Base-by-base conservation (phyloP, 148 eudicot species). In the Camellia lanceoleosa region DNA sequence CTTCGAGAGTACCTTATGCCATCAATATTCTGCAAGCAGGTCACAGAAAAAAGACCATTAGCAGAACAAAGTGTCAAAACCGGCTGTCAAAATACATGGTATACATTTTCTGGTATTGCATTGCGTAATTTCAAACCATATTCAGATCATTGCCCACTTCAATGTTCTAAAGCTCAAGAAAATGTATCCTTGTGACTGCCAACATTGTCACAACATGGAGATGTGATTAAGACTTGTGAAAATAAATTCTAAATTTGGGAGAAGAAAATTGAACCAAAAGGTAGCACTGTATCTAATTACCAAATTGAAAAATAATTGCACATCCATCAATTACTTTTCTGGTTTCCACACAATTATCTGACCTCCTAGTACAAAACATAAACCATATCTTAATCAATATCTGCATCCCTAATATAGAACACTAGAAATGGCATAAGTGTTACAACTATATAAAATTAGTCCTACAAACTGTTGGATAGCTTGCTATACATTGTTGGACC, bases 1-100 rank as follows among this genome's bases (percentile, higher is more conserved):
- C 90, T 91, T 75, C 89, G 84, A 72, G 76, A 82, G 76, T 85
- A 91, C 84, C 94, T 93, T 76, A 93, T 88, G 82, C 89, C 97
- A 86, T 82, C 76, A 71, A 96, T 93, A 88, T 96, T 96, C 99
- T 96, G 92, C 88, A 86, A 82, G 64, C 62, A 81, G 15, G 38
- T 18, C 75, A 52, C 8, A 8, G 52, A n/a, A 42, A 10, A 10
- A 30, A 74, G 41, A 78, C 7, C 44, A 30, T 77, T 30, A 80
- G n/a, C 65, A 23, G 19, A 23, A 16, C 47, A 64, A 42, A 54
- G 23, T 44, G 44, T 71, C 43, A 47, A 11, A 47, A 44, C 15
- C 19, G 0, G 11, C 9, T 4, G 20, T 49, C 52, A 49, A 49
- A 49, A 49, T 49, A 49, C 7, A 0, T 49, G 52, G 52, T 49